These are phyloP conservation scores for Rubroboletus pulcherrimus DNA, from an alignment of 768 basidiomycete species.

Conservation along the genomic window DNA sequence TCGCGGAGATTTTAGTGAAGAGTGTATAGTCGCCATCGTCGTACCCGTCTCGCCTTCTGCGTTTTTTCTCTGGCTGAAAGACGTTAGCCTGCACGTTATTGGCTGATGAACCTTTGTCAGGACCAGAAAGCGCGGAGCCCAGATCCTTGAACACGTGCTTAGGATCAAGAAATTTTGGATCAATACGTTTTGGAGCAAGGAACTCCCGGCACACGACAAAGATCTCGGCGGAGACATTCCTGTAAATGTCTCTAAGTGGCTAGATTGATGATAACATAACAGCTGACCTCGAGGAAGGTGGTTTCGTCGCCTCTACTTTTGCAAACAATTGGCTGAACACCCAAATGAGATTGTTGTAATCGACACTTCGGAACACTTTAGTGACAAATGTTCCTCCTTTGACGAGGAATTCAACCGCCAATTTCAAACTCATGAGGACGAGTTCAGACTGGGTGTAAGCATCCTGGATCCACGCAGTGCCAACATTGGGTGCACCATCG, in stretches of 20 bases:
- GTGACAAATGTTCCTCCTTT: conserved; percentile 97
- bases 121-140: conserved; percentile 41
- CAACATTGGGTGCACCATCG: conserved; percentile 99
- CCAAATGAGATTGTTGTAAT: conserved; percentile 99
- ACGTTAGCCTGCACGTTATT: conserved; percentile 83
- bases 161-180: conserved; percentile 97
- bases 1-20: conserved; percentile 67
- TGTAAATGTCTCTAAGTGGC: conserved; percentile 25
- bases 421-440: conserved; percentile 90
- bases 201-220: conserved; percentile 98
- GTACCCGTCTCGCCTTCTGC: conserved; percentile 90
- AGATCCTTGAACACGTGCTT: conserved; percentile 97
- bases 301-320: conserved; percentile 98
- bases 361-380: conserved; percentile 96
- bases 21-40: conserved; percentile 91
- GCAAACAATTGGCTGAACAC: conserved; percentile 95
- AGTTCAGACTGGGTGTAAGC: conserved; percentile 97
- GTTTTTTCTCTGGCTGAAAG: conserved; percentile 96
- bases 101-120: conserved; percentile 51
- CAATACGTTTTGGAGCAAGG: conserved; percentile 90
- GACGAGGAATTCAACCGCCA: conserved; percentile 89
- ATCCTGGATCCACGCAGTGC: conserved; percentile 98
- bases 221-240: conserved; percentile 99
- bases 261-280: neutral
- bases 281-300: conserved; percentile 87